Base-by-base conservation (phyloP, 495 filamentous ascomycete species). In the Acidiella bohemica region DNA sequence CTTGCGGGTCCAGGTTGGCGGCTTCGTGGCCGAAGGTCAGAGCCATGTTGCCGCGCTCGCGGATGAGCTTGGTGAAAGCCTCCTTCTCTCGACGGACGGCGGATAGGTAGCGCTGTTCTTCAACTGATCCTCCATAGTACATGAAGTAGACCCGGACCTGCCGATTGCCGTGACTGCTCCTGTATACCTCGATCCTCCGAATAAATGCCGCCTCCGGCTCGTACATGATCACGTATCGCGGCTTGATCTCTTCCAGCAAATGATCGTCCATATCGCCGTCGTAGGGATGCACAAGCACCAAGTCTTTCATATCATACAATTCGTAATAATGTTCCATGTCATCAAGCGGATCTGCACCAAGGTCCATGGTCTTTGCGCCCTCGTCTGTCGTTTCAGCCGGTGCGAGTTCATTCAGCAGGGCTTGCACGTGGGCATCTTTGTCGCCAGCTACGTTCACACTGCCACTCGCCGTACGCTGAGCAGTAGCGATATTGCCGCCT, bases 211-310 rank as follows among this genome's bases (percentile, higher is more conserved):
- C 72, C 51, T 95, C 87, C 13, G 92, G 86, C 55, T 95, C 88
- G 59, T 95, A 97, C 90, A 97, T 96, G 54, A 97, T 81, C 32
- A 97, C 84, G 59, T 93, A 96, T 27, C 81, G 76, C 1, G 90
- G 90, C 39, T 81, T 84, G 41, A 86, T 66, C 61, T 97, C 90
- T 56, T 96, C 92, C 1, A 97, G 70, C 16, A 96, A 67, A 58
- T 93, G 83, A 52, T 96, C 92, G 61, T 96, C 92, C 68, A 86
- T 81, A 55, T 97, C 90, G 8, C 86, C 90, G 54, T 83, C 80
- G 58, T 93, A 97, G 2, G 90, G 81, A 59, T 96, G 90, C 29
- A 95, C 67, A 33, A 94, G 73, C 16, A 94, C 70, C 18, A 96
- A 64, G 49, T 93, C 78, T 30, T 84, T 73, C 78, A 88, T 90